Evolutionary conservation across 306 rosid genomes (phyloP).

Genomic region (Prunus dulcis): DNA sequence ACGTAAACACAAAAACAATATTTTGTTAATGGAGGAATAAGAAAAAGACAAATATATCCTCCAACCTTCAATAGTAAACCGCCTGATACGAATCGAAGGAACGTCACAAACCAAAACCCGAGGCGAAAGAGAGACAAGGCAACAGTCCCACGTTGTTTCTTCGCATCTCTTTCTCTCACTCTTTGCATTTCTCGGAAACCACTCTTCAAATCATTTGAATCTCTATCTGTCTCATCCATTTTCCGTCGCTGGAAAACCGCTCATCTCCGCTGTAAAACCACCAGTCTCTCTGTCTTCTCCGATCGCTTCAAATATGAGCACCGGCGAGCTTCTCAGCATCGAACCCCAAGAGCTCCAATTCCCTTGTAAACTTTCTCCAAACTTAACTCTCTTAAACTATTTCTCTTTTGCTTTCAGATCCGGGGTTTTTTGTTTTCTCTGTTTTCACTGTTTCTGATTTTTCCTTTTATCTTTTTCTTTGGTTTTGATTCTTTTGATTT

Average conservation of each 20-base stretch:
- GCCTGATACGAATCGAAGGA: conserved; percentile 14
- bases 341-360: conserved; percentile 86
- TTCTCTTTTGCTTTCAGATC: conserved; percentile 25
- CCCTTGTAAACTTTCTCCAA: conserved; percentile 44
- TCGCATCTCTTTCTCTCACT: conserved; percentile 6
- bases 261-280: conserved; percentile 25
- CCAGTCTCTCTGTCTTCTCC: conserved; percentile 17
- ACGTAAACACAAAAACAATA: no score
- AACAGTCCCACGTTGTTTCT: conserved; percentile 49
- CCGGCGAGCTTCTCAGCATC: conserved; percentile 78
- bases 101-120: conserved; percentile 12
- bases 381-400: not conserved
- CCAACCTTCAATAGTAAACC: not conserved
- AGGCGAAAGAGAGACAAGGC: conserved; percentile 27
- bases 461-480: not conserved
- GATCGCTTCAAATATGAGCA: conserved; percentile 56
- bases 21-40: not conserved
- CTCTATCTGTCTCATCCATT: not conserved
- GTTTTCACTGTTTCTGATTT: conserved; percentile 29
- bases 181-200: conserved; percentile 23
- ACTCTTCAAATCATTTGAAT: conserved; percentile 4
- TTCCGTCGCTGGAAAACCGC: conserved; percentile 22
- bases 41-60: not conserved
- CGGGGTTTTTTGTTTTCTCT: conserved; percentile 7
- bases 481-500: conserved; percentile 1